These are phyloP conservation scores for Sugiyamaella americana DNA, from an alignment of 805 yeast species.

Conservation along the genomic window DNA sequence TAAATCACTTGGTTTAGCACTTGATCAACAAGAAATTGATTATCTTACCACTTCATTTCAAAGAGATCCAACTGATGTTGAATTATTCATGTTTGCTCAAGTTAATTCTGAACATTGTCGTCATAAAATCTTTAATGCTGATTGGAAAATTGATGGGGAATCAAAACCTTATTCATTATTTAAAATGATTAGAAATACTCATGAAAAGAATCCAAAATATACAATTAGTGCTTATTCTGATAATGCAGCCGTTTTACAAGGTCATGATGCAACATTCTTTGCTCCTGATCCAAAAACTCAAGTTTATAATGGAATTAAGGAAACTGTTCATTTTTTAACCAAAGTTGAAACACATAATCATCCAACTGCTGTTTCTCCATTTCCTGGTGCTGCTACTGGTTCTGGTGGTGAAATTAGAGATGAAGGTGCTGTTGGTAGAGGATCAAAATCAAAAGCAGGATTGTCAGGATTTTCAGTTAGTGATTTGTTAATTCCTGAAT, in stretches of 20 bases:
- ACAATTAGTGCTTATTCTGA: conserved; percentile 94
- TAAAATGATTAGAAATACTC: conserved; percentile 95
- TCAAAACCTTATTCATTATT: conserved; percentile 70
- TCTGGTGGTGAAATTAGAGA: conserved; percentile 99
- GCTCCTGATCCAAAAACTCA: conserved; percentile 71
- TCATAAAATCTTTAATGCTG: conserved; percentile 97
- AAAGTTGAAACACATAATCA: conserved; percentile 99
- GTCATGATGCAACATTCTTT: conserved; percentile 67
- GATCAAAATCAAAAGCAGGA: conserved; percentile 96
- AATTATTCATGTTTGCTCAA: conserved; percentile 98
- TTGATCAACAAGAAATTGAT: conserved; percentile 88
- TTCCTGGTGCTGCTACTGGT: conserved; percentile 99
- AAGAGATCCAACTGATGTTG: conserved; percentile 96
- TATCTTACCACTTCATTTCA: conserved; percentile 80
- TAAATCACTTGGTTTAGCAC: conserved; percentile 82
- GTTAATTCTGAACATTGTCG: conserved; percentile 99
- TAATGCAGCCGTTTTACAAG: conserved; percentile 93
- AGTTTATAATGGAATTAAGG: conserved; percentile 68
- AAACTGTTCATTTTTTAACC: conserved; percentile 79
- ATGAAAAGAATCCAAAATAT: conserved; percentile 65
- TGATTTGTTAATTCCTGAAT: conserved; percentile 79
- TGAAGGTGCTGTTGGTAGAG: conserved; percentile 99
- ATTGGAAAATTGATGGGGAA: conserved; percentile 89
- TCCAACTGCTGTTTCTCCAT: conserved; percentile 98
- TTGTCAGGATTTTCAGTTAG: conserved; percentile 88